A percentile compares a stretch with the other conserved stretches of the same genome.
These are phyloP conservation scores for Pezicula radicicola DNA, from an alignment of 2,329 filamentous ascomycete species.

Conservation along the genomic window DNA sequence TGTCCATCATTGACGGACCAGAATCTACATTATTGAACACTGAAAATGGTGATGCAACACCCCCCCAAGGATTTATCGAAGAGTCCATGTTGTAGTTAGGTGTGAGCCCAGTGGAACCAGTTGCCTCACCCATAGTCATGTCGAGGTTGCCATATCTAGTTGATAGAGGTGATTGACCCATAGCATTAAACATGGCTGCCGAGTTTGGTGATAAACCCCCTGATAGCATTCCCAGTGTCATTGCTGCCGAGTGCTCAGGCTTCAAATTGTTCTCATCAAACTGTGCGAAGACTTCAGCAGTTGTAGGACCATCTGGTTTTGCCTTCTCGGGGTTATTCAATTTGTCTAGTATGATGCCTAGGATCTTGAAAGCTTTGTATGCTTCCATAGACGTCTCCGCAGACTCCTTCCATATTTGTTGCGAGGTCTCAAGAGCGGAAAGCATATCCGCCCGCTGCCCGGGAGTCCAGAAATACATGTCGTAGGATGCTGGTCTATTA, in stretches of 20 bases:
- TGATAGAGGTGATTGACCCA: conserved; percentile 29
- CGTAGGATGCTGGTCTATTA: conserved; percentile 36
- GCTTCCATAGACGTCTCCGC: conserved; percentile 82
- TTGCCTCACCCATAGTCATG: conserved; percentile 24
- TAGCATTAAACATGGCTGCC: conserved; percentile 28
- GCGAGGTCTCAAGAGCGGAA: conserved; percentile 66
- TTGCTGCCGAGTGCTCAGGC: conserved; percentile 62
- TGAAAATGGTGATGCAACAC: conserved; percentile 41
- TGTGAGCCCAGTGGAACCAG: conserved; percentile 36
- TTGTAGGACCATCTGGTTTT: conserved; percentile 11
- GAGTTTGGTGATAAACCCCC: conserved; percentile 52
- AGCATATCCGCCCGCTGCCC: conserved; percentile 74
- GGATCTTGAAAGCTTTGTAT: conserved; percentile 76
- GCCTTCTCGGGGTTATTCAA: conserved; percentile 42
- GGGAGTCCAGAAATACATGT: conserved; percentile 52
- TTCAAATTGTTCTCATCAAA: conserved; percentile 49
- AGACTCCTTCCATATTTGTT: conserved; percentile 76
- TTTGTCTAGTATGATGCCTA: conserved; percentile 84
- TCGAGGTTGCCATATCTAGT: conserved; percentile 24
- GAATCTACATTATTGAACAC: conserved; percentile 43
- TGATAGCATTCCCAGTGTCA: conserved; percentile 68
- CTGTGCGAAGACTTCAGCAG: conserved; percentile 23
- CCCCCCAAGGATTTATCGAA: conserved; percentile 20
- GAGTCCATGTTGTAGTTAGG: conserved; percentile 33
- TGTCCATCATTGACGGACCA: conserved; percentile 46